Conservation (phyloP, 768 basidiomycete genomes). For the Agrocybe praecox region DNA sequence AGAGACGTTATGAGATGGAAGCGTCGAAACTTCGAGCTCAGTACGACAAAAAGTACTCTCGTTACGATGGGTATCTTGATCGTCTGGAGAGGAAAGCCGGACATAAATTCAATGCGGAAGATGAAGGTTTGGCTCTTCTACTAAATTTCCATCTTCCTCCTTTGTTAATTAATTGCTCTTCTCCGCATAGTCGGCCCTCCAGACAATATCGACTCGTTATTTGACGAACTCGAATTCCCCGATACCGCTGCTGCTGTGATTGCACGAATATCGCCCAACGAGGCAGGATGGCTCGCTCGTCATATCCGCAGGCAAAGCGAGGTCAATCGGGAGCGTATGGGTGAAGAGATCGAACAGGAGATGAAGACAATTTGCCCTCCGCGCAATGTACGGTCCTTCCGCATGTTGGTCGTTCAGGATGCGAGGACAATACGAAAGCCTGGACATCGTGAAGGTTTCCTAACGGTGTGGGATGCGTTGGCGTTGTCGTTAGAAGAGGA, state of each 20-base stretch:
- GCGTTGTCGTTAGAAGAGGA: conserved; percentile 38
- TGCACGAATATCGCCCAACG: conserved; percentile 36
- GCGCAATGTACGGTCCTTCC: conserved; percentile 75
- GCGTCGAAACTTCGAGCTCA: conserved; percentile 58
- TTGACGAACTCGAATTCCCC: conserved; percentile 66
- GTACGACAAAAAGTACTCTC: conserved; percentile 54
- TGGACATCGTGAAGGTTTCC: conserved; percentile 63
- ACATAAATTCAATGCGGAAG: conserved; percentile 36
- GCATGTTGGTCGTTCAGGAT: conserved; percentile 72
- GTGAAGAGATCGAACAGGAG: conserved; percentile 71
- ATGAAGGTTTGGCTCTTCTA: conserved; percentile 38
- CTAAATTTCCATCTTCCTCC: background rate
- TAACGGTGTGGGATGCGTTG: conserved; percentile 85
- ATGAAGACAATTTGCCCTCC: conserved; percentile 71
- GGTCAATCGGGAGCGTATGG: conserved; percentile 49
- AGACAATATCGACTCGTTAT: conserved; percentile 55
- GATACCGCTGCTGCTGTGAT: conserved; percentile 46
- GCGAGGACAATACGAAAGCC: conserved; percentile 53
- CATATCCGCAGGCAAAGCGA: conserved; percentile 51
- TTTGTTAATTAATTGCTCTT: conserved; percentile 3
- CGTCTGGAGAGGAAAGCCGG: conserved; percentile 63
- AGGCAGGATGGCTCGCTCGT: conserved; percentile 67
- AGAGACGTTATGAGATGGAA: conserved; percentile 64
- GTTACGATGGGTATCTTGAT: conserved; percentile 64
- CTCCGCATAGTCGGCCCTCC: conserved; percentile 37